Conservation (phyloP, 2,329 filamentous ascomycete genomes). For the Paraphaeosphaeria sporulosa region DNA sequence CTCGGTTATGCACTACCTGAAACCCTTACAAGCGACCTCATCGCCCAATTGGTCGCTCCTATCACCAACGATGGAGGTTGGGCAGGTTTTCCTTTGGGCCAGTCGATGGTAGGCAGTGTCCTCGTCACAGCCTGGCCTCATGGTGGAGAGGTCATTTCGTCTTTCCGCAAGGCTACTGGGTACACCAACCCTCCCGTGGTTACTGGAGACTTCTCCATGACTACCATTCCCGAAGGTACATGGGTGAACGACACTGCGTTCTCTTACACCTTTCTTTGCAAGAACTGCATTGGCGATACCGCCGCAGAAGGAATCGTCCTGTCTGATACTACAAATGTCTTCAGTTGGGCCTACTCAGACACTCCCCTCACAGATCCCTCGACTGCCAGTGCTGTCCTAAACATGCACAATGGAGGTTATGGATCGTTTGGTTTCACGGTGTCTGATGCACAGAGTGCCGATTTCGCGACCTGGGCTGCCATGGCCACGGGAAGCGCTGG, state of each 20-base stretch:
- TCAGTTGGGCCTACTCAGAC: constrained; percentile 43
- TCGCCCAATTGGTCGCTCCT: constrained; percentile 58
- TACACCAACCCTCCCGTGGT: constrained; percentile 59
- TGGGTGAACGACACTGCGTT: constrained; percentile 62
- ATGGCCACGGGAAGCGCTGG: constrained; percentile 33
- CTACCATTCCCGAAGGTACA: constrained; percentile 60
- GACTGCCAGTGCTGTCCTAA: constrained; percentile 30
- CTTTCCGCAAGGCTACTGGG: constrained; percentile 56
- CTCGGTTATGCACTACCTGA: constrained; percentile 63
- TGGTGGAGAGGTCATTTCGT: constrained; percentile 55
- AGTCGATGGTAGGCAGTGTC: constrained; percentile 58
- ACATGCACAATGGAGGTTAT: constrained; percentile 44
- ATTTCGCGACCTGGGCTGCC: constrained; percentile 46
- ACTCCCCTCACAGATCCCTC: constrained; percentile 35
- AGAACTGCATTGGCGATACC: constrained; percentile 43
- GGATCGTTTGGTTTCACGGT: constrained; percentile 42
- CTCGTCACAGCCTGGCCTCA: constrained; percentile 64
- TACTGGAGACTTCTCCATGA: constrained; percentile 51
- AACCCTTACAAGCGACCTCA: constrained; percentile 59
- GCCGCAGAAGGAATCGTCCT: constrained; percentile 28
- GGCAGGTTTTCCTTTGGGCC: constrained; percentile 59
- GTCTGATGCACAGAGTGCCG: constrained; percentile 38
- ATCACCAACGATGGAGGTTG: constrained; percentile 59
- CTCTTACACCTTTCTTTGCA: constrained; percentile 64
- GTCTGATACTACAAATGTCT: constrained; percentile 35